phyloP scores from a whole-genome alignment of 164 flowering plant species.

The Sextonia rubra region DNA sequence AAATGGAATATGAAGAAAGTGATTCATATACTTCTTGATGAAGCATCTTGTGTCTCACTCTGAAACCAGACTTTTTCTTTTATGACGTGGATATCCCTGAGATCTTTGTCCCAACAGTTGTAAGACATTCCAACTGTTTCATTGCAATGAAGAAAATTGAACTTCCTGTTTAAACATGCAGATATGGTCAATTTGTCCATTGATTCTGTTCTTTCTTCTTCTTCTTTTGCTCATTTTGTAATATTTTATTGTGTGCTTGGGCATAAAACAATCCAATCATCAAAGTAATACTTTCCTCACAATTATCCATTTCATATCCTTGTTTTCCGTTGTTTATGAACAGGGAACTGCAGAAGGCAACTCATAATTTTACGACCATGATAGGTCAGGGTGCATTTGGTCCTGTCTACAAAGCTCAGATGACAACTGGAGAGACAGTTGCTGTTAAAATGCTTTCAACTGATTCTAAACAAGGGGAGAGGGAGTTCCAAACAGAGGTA shows the following conservation, averaged over 20 bases:
- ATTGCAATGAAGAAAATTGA: too few species aligned
- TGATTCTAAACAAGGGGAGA: constrained; percentile 94
- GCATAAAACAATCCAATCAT: too few species aligned
- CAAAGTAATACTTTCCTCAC: neutral
- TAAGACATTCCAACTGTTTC: too few species aligned
- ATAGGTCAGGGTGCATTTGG: constrained; percentile 99
- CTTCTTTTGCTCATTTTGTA: too few species aligned
- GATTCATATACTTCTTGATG: neutral
- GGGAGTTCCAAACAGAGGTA: constrained; percentile 97
- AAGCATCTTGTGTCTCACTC: neutral
- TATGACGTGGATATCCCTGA: too few species aligned
- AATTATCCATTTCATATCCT: constrained; percentile 1
- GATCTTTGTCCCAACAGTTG: too few species aligned
- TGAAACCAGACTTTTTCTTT: too few species aligned
- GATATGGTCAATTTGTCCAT: too few species aligned
- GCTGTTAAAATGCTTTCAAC: constrained; percentile 95
- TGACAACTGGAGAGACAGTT: constrained; percentile 87
- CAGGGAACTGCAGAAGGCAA: constrained; percentile 97
- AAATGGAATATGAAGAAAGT: too few species aligned
- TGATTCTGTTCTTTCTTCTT: too few species aligned
- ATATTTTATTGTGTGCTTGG: too few species aligned
- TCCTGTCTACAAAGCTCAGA: constrained; percentile 90
- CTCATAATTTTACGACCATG: constrained; percentile 76
- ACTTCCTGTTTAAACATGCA: too few species aligned
- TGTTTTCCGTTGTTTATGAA: constrained; percentile 4